phyloP scores from a whole-genome alignment of 2,329 filamentous ascomycete genomes.

The Phialemonium atrogriseum region DNA sequence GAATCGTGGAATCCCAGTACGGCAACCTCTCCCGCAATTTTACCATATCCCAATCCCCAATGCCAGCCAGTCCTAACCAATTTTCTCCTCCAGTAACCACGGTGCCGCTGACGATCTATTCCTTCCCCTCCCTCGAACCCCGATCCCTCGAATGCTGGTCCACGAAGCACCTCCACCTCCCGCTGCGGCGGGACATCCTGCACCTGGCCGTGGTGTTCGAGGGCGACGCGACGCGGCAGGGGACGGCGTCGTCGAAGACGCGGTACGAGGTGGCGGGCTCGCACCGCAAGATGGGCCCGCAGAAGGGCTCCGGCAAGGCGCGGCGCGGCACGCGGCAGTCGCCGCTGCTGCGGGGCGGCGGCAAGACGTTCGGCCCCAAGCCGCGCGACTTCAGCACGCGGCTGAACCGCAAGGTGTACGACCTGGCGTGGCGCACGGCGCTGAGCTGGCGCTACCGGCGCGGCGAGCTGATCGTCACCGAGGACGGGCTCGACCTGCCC shows the following conservation, averaged over 20 bases:
- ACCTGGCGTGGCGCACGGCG: slow-evolving; percentile 89
- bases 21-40: slow-evolving; percentile 9
- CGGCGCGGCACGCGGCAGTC: slow-evolving; percentile 75
- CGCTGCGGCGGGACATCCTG: slow-evolving; percentile 82
- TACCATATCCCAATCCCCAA: background rate
- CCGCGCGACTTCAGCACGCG: slow-evolving; percentile 83
- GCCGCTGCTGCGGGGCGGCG: slow-evolving; percentile 76
- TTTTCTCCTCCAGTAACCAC: slow-evolving; percentile 34
- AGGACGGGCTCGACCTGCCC: slow-evolving; percentile 64
- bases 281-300: slow-evolving; percentile 68
- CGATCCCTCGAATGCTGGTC: slow-evolving; percentile 69
- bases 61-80: slow-evolving; percentile 6
- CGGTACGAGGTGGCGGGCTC: slow-evolving; percentile 79
- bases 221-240: slow-evolving; percentile 79
- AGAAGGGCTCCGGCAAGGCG: slow-evolving; percentile 79
- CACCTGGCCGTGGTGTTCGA: slow-evolving; percentile 91
- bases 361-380: slow-evolving; percentile 82
- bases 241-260: slow-evolving; percentile 76
- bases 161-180: slow-evolving; percentile 74
- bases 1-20: slow-evolving; percentile 38
- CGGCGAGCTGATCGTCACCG: slow-evolving; percentile 80
- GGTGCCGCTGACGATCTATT: slow-evolving; percentile 79
- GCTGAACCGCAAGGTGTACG: slow-evolving; percentile 84
- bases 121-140: slow-evolving; percentile 85
- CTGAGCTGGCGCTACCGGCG: slow-evolving; percentile 83